Evolutionary conservation across 2,329 filamentous ascomycete genomes (phyloP).

Genomic region (Neospermospora avenae): DNA sequence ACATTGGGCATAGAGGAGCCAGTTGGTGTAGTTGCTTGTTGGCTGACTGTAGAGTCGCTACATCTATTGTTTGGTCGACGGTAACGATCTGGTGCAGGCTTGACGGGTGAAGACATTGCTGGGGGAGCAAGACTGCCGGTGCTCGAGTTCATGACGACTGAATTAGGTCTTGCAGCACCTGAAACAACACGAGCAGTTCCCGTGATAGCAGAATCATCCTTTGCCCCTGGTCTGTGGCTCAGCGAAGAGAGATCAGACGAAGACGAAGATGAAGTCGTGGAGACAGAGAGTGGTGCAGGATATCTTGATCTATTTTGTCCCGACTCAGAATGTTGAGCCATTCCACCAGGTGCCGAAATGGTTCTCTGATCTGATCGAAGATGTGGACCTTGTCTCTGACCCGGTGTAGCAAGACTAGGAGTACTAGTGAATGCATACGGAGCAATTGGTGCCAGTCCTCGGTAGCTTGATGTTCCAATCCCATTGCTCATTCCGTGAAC

Average conservation of each 20-base stretch:
- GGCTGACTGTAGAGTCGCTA: conserved; percentile 35
- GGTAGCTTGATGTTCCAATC: conserved; percentile 47
- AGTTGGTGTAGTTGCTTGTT: conserved; percentile 21
- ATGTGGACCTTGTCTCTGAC: conserved; percentile 41
- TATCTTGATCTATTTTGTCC: conserved; percentile 41
- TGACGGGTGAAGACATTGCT: conserved; percentile 47
- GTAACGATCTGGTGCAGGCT: conserved; percentile 79
- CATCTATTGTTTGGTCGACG: conserved; percentile 61
- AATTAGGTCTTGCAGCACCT: conserved; percentile 35
- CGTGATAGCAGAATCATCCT: conserved; percentile 51
- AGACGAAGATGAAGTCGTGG: conserved; percentile 38
- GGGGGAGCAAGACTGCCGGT: conserved; percentile 48
- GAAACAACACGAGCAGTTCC: conserved; percentile 33
- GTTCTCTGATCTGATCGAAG: conserved; percentile 54
- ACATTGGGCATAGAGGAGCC: conserved; percentile 50
- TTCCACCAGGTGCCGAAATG: conserved; percentile 46
- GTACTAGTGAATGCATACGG: conserved; percentile 74
- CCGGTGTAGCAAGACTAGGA: conserved; percentile 57
- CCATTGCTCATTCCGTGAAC: conserved; percentile 50
- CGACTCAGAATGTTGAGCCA: conserved; percentile 39
- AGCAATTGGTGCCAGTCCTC: conserved; percentile 60
- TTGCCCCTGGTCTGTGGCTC: conserved; percentile 44
- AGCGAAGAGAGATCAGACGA: conserved; percentile 36
- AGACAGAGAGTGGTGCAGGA: conserved; percentile 50
- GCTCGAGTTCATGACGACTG: conserved; percentile 44